Evolutionary conservation across 768 basidiomycete genomes (phyloP), one percentile per base, ranked within the genome.

Genomic region (Sistotremastrum suecicum): DNA sequence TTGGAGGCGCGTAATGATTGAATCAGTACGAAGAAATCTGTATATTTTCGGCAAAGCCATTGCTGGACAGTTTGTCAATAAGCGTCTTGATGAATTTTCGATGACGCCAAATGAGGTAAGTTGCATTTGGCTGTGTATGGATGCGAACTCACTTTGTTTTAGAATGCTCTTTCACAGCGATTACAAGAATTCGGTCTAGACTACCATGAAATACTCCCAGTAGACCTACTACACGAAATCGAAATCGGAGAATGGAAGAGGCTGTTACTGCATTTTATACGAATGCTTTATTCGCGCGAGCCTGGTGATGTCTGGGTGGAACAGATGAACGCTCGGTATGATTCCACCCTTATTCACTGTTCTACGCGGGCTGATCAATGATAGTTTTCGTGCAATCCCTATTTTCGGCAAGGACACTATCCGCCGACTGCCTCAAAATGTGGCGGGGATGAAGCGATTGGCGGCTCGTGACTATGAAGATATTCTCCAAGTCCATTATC

Each of bases 391-490:
- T 10, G n/a, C 7, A 3, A 39, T 56, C 2, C 51, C 53, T 1
- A 54, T 53, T 0, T 58, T 60, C 41, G 55, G 60, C 0, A 35
- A 46, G 0, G 43, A 40, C 0, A 49, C 48, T 0, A 60, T 63
- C n/a, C 48, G 60, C 1, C 5, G 42, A 9, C 60, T 62, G 37
- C 10, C 39, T 0, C 37, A 36, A 3, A 56, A 58, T 40, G 45
- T 48, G 1, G 58, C 55, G 0, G 54, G 49, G 28, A 50, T 60
- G 51, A 58, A 59, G 46, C 50, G 51, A 37, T n/a, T 58, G 7
- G 57, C 54, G 0, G 54, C 53, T 0, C 39, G 53, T 7, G 55
- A 63, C 40, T 62, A 50, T 42, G 52, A 63, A 39, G 54, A 57
- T 36, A 43, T 63, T 1, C 50, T 62, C 5, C 49, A 61, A 40